Conservation (phyloP, 345 rosid genomes). For the Physaria fendleri region DNA sequence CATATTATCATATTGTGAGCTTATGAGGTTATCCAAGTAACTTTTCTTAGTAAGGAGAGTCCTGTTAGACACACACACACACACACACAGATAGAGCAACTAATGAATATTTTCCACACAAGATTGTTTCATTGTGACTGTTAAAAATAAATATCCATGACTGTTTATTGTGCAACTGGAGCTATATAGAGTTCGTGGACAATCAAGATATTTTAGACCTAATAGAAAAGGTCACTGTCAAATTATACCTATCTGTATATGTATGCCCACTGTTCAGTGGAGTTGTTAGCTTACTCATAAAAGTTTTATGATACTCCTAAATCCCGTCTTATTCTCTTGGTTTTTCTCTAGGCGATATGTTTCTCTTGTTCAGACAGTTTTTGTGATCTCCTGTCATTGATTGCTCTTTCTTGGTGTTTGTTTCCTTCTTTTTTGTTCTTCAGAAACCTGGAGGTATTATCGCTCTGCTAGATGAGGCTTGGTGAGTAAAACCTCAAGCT, state of each 20-base stretch:
- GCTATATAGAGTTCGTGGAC: conserved; percentile 97
- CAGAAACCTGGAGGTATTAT: conserved; percentile 99
- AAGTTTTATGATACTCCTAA: not conserved
- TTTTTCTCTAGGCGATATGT: not conserved
- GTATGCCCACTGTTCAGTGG: not conserved
- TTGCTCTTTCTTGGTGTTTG: conserved; percentile 10
- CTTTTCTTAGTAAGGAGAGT: conserved; percentile 1
- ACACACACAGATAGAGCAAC: not conserved
- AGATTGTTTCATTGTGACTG: conserved; percentile 10
- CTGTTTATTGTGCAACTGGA: too few species aligned
- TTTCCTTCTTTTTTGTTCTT: conserved; percentile 24
- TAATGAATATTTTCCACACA: not conserved
- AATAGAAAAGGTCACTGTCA: conserved; percentile 69
- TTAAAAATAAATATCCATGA: too few species aligned
- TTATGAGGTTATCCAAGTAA: conserved; percentile 6
- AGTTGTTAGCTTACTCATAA: not conserved
- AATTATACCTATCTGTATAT: conserved; percentile 11
- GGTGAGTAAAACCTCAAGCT: conserved; percentile 46
- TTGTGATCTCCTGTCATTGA: conserved; percentile 5
- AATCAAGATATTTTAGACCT: conserved; percentile 91
- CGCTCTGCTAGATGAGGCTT: conserved; percentile 98
- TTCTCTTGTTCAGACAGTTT: not conserved
- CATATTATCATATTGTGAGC: not conserved
- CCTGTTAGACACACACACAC: not conserved
- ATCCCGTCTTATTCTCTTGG: not conserved